phyloP scores from a whole-genome alignment of 2,329 filamentous ascomycete species.

The Penicillium brasilianum region DNA sequence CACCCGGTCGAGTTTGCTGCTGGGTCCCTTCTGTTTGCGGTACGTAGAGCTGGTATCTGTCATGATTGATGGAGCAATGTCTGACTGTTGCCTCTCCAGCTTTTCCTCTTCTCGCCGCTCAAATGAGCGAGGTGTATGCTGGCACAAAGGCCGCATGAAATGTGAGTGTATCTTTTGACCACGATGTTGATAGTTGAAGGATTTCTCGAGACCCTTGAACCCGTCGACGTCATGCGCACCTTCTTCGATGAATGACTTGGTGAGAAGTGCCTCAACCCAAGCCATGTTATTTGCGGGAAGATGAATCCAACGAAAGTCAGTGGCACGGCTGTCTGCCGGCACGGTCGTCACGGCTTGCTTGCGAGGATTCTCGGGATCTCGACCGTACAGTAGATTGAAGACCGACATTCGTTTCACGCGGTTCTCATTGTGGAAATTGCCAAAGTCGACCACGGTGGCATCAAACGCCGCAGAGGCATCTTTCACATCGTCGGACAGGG shows the following conservation, averaged over 20 bases:
- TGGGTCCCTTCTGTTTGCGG: slow-evolving; percentile 38
- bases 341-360: slow-evolving; percentile 55
- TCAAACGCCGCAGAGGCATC: slow-evolving; percentile 56
- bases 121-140: slow-evolving; percentile 51
- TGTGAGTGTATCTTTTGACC: slow-evolving; percentile 63
- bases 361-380: slow-evolving; percentile 51
- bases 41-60: slow-evolving; percentile 15
- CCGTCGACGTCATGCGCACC: slow-evolving; percentile 66
- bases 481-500: slow-evolving; percentile 46
- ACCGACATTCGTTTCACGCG: slow-evolving; percentile 56
- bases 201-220: slow-evolving; percentile 66
- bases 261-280: slow-evolving; percentile 68
- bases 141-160: slow-evolving; percentile 66
- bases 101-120: slow-evolving; percentile 41
- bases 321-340: slow-evolving; percentile 53
- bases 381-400: slow-evolving; percentile 59
- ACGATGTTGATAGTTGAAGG: slow-evolving; percentile 66
- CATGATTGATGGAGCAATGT: slow-evolving; percentile 23
- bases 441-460: slow-evolving; percentile 61
- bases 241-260: slow-evolving; percentile 68
- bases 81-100: slow-evolving; percentile 27
- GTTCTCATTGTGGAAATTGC: slow-evolving; percentile 49
- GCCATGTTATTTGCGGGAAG: slow-evolving; percentile 60
- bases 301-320: slow-evolving; percentile 60
- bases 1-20: slow-evolving; percentile 32